Base-by-base conservation (phyloP, 225 moss, liverwort and hornwort species). In the Sphagnum contortum region DNA sequence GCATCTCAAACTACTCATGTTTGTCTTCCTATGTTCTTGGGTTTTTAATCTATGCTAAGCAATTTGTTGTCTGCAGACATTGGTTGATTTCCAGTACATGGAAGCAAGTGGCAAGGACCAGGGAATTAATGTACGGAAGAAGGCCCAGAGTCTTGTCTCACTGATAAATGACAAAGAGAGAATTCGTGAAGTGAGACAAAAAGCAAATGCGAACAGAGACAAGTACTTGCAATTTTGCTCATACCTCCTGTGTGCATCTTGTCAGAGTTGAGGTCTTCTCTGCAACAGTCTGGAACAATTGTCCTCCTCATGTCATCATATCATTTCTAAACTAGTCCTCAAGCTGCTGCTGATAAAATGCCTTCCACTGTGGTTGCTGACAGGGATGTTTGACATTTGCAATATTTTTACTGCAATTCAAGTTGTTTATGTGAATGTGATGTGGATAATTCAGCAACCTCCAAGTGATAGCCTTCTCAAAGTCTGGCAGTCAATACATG, bases 101-200 rank as follows among this genome's bases (percentile, higher is more conserved):
- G 98, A 98, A 71, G 52, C 87, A 12, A 85, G 83, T 63, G 93
- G 93, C 55, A 98, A 93, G 78, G 98, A 98, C 67, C 98, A 98
- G 77, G 98, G 98, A n/a, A 74, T 98, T 61, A 98, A 98, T 78
- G 93, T 98, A 72, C 89, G 93, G 74, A 93, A 93, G 73, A 98
- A 98, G 73, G 98, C 93, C 6, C 91, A 93, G 69, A 72, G 77
- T 65, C 75, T 93, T 58, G 93, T 98, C 2, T 63, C 75, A 44
- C 79, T 98, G 11, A 79, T 98, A 50, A 86, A 89, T 69, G 98
- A 98, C 66, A 89, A 81, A 61, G 98, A 91, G 50, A 84, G 84
- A 71, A 93, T 98, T 4, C 91, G 98, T 2, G 98, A 98, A 93
- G 89, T 91, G 59, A 83, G 98, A 69, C 78, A 54, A 49, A 98